Evolutionary conservation across 805 yeast species (phyloP).

Genomic region (Ogataea zsoltii): DNA sequence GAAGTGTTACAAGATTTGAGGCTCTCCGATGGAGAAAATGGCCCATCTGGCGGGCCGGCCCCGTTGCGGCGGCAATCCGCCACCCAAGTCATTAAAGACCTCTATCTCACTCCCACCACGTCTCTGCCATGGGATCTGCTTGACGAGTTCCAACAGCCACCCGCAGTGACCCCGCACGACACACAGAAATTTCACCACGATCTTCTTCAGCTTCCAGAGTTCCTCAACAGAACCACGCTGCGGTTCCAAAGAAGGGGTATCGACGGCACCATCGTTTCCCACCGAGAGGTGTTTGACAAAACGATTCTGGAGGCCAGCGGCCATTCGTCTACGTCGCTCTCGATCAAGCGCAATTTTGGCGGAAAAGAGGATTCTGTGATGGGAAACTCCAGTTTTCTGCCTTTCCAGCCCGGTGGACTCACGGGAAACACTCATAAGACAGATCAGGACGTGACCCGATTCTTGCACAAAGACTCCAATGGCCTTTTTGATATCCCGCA

Average conservation of each 20-base stretch:
- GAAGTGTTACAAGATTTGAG: conserved; percentile 1
- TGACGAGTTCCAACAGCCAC: conserved; percentile 63
- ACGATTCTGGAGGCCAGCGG: conserved; percentile 43
- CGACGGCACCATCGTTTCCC: conserved; percentile 63
- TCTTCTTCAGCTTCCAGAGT: conserved; percentile 58
- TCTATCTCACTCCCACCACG: conserved; percentile 62
- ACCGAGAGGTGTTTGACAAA: conserved; percentile 60
- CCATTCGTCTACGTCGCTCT: conserved; percentile 68
- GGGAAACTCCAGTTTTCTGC: conserved; percentile 75
- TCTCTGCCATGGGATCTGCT: conserved; percentile 69
- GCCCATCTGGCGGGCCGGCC: background rate
- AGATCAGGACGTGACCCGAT: conserved; percentile 36
- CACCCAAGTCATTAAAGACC: conserved; percentile 29
- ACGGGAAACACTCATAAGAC: conserved; percentile 6
- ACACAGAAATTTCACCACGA: conserved; percentile 40
- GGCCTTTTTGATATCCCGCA: conserved; percentile 86
- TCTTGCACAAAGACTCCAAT: conserved; percentile 62
- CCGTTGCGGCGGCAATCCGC: too few relatives aligned
- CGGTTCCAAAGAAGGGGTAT: conserved; percentile 76
- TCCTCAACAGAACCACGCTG: conserved; percentile 61
- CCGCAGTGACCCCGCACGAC: conserved; percentile 34
- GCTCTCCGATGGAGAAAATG: background rate
- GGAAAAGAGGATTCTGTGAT: conserved; percentile 59
- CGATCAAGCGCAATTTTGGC: conserved; percentile 67
- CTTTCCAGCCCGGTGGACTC: conserved; percentile 91